Evolutionary conservation across 2,329 filamentous ascomycete species (phyloP).

Genomic region (Emergomyces africanus): DNA sequence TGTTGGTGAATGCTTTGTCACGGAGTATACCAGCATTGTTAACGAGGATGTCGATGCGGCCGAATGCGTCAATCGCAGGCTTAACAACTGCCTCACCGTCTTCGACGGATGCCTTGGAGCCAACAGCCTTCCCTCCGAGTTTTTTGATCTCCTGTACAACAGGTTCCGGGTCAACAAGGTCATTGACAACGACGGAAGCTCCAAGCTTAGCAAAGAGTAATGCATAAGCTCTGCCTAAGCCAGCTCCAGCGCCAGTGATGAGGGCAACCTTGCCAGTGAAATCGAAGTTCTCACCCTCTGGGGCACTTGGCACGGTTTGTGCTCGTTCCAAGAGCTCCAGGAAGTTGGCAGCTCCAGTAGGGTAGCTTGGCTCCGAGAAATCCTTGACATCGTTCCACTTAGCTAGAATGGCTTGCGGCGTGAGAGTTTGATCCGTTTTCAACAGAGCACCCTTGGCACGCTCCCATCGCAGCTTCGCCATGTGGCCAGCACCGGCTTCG

Average conservation of each 20-base stretch:
- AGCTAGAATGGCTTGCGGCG: conserved; percentile 72
- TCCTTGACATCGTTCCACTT: conserved; percentile 83
- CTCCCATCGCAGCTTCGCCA: conserved; percentile 93
- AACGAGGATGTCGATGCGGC: conserved; percentile 85
- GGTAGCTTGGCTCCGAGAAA: conserved; percentile 74
- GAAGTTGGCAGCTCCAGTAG: conserved; percentile 77
- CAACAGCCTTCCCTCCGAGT: conserved; percentile 75
- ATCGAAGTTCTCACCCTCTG: conserved; percentile 59
- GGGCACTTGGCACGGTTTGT: conserved; percentile 60
- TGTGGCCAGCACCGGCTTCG: conserved; percentile 83
- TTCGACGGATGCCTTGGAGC: conserved; percentile 86
- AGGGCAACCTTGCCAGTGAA: conserved; percentile 78
- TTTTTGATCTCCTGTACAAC: conserved; percentile 90
- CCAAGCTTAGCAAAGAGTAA: conserved; percentile 77
- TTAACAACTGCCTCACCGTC: conserved; percentile 87
- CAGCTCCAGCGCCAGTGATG: conserved; percentile 74
- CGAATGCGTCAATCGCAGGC: conserved; percentile 83
- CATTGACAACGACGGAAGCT: conserved; percentile 84
- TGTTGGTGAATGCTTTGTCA: conserved; percentile 96
- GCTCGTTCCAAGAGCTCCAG: conserved; percentile 73
- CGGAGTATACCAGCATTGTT: conserved; percentile 98
- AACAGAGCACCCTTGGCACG: conserved; percentile 77
- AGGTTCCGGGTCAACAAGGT: conserved; percentile 80
- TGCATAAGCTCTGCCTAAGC: conserved; percentile 82
- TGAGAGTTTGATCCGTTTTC: conserved; percentile 78